Conservation (phyloP, 176 grass and related monocot genomes). For the Metroxylon sagu region DNA sequence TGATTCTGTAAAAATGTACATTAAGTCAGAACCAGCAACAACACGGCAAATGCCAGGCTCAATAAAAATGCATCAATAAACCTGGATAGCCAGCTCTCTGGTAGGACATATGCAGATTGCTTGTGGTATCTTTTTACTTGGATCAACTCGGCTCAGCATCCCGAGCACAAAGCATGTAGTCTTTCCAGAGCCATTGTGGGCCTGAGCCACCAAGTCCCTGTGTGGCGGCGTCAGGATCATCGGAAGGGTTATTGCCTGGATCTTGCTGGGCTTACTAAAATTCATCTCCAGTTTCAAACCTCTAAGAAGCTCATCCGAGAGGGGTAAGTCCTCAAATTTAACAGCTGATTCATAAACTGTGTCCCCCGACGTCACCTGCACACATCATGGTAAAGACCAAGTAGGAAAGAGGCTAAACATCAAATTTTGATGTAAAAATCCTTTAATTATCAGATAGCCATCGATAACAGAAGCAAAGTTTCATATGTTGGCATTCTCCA, state of each 20-base stretch:
- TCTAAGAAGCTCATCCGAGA: conserved; percentile 65
- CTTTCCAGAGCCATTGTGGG: conserved; percentile 89
- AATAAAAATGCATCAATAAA: conserved; percentile 4
- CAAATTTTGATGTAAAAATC: no score
- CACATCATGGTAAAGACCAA: background rate
- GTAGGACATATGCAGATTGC: conserved; percentile 92
- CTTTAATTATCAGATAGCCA: no score
- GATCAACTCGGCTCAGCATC: conserved; percentile 86
- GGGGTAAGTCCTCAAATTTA: conserved; percentile 70
- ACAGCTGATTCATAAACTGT: conserved; percentile 84
- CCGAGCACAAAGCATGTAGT: conserved; percentile 95
- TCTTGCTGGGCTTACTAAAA: conserved; percentile 79
- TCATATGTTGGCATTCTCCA: no score
- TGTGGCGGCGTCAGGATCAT: conserved; percentile 82
- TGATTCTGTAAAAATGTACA: conserved; percentile 40
- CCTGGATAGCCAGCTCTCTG: conserved; percentile 87
- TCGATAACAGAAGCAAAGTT: no score
- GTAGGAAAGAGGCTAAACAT: background rate
- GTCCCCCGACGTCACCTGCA: conserved; percentile 65
- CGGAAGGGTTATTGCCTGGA: conserved; percentile 77
- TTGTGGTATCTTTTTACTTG: conserved; percentile 48
- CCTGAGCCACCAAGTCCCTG: conserved; percentile 92
- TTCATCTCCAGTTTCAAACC: conserved; percentile 78
- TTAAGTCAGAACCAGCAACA: no score
- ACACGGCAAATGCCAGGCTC: background rate